Conservation (phyloP, 768 basidiomycete species). For the Xerocomellus dryophilus region DNA sequence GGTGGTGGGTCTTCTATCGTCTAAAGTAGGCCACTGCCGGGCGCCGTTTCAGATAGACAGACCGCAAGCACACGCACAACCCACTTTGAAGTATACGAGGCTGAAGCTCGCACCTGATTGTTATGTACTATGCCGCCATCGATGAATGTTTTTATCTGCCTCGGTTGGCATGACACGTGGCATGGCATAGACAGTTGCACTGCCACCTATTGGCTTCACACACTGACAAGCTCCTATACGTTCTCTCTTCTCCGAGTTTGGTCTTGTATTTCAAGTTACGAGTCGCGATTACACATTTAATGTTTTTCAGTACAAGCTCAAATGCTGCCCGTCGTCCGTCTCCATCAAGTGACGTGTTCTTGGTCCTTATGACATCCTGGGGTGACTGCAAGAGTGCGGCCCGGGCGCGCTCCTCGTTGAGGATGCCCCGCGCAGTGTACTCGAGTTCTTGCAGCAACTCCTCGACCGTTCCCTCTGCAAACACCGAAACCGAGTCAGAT, state of each 20-base stretch:
- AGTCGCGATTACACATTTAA: constrained; percentile 46
- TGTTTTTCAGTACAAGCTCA: constrained; percentile 55
- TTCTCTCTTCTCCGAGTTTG: neutral
- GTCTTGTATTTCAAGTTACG: neutral
- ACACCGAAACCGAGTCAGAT: constrained; percentile 78
- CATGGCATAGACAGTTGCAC: constrained; percentile 12
- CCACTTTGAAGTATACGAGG: neutral
- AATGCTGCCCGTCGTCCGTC: constrained; percentile 53
- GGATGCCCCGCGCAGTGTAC: constrained; percentile 62
- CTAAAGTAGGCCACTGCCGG: neutral
- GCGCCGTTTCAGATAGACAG: neutral
- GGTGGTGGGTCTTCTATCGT: neutral
- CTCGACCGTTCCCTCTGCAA: constrained; percentile 84
- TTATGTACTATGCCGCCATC: neutral
- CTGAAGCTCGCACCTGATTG: constrained; percentile 16
- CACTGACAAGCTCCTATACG: constrained; percentile 1
- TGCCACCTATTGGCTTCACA: constrained; percentile 9
- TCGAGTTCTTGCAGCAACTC: constrained; percentile 80
- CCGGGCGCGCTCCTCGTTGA: constrained; percentile 69
- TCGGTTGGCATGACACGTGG: constrained; percentile 15
- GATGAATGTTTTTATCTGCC: neutral
- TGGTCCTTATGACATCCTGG: constrained; percentile 52
- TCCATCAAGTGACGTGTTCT: constrained; percentile 54
- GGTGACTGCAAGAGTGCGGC: constrained; percentile 64
- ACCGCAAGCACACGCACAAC: neutral